Evolutionary conservation across 2,329 filamentous ascomycete genomes (phyloP).

Genomic region (Apiospora kogelbergensis): DNA sequence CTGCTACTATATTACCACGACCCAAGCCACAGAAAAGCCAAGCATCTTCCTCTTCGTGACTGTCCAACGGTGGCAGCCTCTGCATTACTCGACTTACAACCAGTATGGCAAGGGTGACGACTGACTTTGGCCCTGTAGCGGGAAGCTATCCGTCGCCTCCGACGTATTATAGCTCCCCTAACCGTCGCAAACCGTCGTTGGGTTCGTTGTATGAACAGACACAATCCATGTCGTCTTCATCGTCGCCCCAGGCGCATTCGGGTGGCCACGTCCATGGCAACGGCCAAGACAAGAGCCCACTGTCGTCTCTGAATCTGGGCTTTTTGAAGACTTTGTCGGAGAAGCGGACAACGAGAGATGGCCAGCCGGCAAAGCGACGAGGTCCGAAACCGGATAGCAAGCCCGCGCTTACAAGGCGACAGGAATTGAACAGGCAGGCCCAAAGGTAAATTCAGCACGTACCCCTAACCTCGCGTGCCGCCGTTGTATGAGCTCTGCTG

Average conservation of each 20-base stretch:
- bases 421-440: constrained; percentile 93
- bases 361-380: constrained; percentile 81
- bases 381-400: constrained; percentile 97
- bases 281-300: constrained; percentile 31
- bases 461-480: neutral
- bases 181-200: constrained; percentile 29
- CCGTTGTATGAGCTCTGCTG: neutral
- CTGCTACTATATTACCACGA: neutral
- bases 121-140: constrained; percentile 36
- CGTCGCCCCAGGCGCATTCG: constrained; percentile 39
- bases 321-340: constrained; percentile 69
- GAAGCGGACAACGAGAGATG: constrained; percentile 82
- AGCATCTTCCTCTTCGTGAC: neutral
- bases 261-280: constrained; percentile 14
- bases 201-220: constrained; percentile 33
- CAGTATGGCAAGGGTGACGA: constrained; percentile 32
- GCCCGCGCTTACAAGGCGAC: constrained; percentile 84
- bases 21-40: neutral
- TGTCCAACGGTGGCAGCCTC: neutral
- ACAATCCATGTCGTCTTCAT: constrained; percentile 45
- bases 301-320: constrained; percentile 51
- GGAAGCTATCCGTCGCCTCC: constrained; percentile 36
- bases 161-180: constrained; percentile 31
- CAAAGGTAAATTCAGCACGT: constrained; percentile 66
- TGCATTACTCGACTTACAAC: neutral